Evolutionary conservation across 805 yeast species (phyloP), one percentile per base, ranked within the genome.

Genomic region (Candida coleopterorum): DNA sequence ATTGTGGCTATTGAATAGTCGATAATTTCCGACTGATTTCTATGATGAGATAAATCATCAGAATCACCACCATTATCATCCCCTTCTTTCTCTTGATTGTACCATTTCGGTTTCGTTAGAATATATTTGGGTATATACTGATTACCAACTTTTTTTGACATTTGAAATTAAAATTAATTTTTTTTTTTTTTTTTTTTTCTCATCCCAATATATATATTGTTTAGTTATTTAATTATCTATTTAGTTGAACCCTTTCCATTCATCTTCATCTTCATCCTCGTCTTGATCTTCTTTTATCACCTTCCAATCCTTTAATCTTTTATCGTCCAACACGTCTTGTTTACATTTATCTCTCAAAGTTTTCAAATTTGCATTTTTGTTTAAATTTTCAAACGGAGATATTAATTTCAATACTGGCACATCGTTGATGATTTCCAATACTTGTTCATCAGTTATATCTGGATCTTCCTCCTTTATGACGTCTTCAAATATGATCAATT

Each of bases 281-380:
- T 36, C 44, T 9, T 43, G 50, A 4, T 40, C 44, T n/a, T 39
- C 45, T 29, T 58, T 61, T 5, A 59, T 55, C 6, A 77, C 60
- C 7, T 80, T 83, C 93, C 95, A 85, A 23, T 67, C 67, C 17
- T 55, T 54, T 32, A 87, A 64, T 51, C 93, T 72, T 20, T 62
- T 56, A 51, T 89, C 95, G 1, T 64, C 62, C 26, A 85, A 62
- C 0, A 90, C 70, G 24, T 85, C 93, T 25, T 75, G 79, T 45
- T 65, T 68, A 40, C 81, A 79, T 48, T 77, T 81, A 33, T 68
- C 63, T 56, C 85, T 75, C 41, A 88, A 60, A 3, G 83, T 76
- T 61, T 82, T 85, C 53, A 75, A 68, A 23, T 64, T 57, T 3
- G 73, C 68, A n/a, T 66, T 57, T 21, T 66, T 60, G 18, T 67